Base-by-base conservation (phyloP, 2,329 filamentous ascomycete genomes). In the Nigrospora osmanthi region DNA sequence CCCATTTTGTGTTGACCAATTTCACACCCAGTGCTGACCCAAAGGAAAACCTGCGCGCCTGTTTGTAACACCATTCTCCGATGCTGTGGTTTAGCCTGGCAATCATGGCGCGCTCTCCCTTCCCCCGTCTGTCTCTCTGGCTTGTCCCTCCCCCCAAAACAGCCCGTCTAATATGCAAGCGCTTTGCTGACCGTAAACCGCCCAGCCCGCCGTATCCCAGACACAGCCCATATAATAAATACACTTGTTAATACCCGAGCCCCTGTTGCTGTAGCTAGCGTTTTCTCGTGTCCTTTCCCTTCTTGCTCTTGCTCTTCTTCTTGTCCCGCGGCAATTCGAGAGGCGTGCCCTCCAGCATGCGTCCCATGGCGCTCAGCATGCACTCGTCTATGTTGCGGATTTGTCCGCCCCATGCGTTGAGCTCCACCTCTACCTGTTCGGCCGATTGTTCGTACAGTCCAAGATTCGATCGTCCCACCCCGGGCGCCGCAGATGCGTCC, bases 381-480 rank as follows among this genome's bases (percentile, higher is more conserved):
- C 85, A 89, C 42, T 89, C 81, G 58, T 91, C 87, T 46, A 89
- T 78, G 35, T 78, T 81, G 42, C 68, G 67, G 47, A 84, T 73
- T 44, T 60, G 69, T 35, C 68, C 71, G 6, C 78, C 80, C 68
- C 72, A 81, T 1, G 80, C 80, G 49, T 81, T 83, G 30, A 67
- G 58, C 52, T 85, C 80, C 0, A 69, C 56, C 39, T 72, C 66
- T 34, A 65, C 59, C 9, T 60, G 57, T 42, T 67, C 63, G 43
- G 65, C 53, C 55, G 64, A 57, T 47, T 65, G 62, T 1, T 61
- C 57, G 46, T 66, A 64, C 16, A 68, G 51, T 1, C 67, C 66
- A 11, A 73, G 47, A 42, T 65, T 60, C 19, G 64, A 64, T 13
- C 55, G 56, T 4, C 60, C 64, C 40, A 57, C 50, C 23, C 46